Conservation (phyloP, 1,139 yeast species). For the Maudiozyma humilis region DNA sequence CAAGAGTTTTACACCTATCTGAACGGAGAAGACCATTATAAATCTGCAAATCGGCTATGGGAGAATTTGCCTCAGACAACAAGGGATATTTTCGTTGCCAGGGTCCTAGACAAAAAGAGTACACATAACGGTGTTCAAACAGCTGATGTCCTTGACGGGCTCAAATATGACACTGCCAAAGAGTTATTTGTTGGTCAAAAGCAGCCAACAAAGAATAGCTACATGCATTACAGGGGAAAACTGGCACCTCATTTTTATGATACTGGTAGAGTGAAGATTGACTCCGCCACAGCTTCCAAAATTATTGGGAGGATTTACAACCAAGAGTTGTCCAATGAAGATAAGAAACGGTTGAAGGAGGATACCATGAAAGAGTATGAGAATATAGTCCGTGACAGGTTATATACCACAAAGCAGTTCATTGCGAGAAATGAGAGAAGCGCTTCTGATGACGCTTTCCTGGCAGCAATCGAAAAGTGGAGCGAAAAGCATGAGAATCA, state of each 20-base stretch:
- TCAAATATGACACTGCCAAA: conserved; percentile 4
- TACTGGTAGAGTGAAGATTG: not conserved
- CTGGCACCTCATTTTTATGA: conserved; percentile 8
- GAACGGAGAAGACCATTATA: conserved; percentile 7
- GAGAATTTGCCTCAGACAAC: conserved; percentile 9
- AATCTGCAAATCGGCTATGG: conserved; percentile 6
- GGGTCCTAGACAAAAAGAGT: conserved; percentile 6
- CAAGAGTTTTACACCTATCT: conserved; percentile 7
- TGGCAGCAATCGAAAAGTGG: conserved; percentile 3
- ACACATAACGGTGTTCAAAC: not conserved
- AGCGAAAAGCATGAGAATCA: not conserved
- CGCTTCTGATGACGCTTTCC: not conserved
- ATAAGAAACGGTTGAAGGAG: conserved; percentile 2
- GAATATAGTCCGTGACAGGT: not conserved
- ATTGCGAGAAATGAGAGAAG: not conserved
- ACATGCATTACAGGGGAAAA: conserved; percentile 7
- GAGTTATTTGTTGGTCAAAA: conserved; percentile 5
- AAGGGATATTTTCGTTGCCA: conserved; percentile 8
- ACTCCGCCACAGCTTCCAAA: conserved; percentile 8
- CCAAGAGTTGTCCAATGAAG: conserved; percentile 6
- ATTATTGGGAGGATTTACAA: conserved; percentile 8
- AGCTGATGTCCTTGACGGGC: not conserved
- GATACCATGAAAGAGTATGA: conserved; percentile 6
- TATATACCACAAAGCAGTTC: conserved; percentile 2
- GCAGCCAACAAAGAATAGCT: conserved; percentile 7